A percentile compares a stretch with the other conserved stretches of the same genome.
Evolutionary conservation across 805 yeast species (phyloP).

Genomic region (Yarrowia deformans): DNA sequence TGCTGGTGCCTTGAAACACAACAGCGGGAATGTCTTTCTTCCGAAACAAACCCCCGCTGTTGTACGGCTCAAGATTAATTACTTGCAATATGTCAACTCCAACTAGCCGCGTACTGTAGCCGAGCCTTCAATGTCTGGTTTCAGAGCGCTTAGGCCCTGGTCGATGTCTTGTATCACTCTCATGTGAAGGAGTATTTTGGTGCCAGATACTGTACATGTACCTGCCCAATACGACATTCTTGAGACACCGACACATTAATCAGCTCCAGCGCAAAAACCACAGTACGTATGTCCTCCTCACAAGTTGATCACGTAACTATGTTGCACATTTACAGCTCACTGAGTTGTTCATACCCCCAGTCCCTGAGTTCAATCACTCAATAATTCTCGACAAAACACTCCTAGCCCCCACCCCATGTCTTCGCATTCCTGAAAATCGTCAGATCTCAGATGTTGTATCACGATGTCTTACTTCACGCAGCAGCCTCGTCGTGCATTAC

Average conservation of each 20-base stretch:
- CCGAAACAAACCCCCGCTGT: not conserved
- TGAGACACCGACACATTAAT: too few species aligned
- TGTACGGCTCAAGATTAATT: not conserved
- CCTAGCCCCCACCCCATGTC: too few species aligned
- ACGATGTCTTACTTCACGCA: conserved; percentile 9
- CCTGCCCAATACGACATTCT: too few species aligned
- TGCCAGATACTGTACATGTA: too few species aligned
- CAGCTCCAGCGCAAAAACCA: too few species aligned
- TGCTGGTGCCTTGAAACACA: not conserved
- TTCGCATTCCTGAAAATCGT: conserved; percentile 12
- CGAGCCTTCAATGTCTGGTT: not conserved
- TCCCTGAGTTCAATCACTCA: too few species aligned
- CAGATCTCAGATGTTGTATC: not conserved
- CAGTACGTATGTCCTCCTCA: too few species aligned
- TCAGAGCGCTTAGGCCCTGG: not conserved
- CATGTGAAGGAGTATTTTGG: too few species aligned
- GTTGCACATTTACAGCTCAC: too few species aligned
- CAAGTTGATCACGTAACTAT: too few species aligned
- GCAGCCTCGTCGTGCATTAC: conserved; percentile 1
- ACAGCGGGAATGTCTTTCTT: conserved; percentile 6
- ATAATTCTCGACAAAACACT: too few species aligned
- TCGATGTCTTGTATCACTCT: conserved; percentile 5
- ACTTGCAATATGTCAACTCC: not conserved
- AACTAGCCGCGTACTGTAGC: not conserved
- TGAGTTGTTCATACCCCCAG: too few species aligned